Conservation (phyloP, 257 asterid genomes). For the Solanum appendiculatum region DNA sequence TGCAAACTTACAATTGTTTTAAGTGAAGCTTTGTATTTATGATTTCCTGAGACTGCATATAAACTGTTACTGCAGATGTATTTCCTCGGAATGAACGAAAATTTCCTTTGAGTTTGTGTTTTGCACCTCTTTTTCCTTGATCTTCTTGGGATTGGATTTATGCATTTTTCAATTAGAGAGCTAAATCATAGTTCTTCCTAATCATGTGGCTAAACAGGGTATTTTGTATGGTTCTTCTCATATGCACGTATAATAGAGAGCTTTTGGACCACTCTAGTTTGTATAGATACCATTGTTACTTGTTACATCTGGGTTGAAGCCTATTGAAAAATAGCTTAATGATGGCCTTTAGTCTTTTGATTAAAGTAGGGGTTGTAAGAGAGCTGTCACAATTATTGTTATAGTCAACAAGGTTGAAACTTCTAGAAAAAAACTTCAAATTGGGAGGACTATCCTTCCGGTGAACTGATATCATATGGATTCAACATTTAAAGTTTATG, state of each 20-base stretch:
- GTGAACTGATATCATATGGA: neutral
- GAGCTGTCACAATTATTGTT: rapidly evolving
- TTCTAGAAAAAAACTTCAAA: neutral
- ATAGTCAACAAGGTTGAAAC: neutral
- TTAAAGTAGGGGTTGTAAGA: too few relatives aligned
- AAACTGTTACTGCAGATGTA: neutral
- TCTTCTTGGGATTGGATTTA: neutral
- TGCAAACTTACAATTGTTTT: neutral
- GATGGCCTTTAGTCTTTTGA: too few relatives aligned
- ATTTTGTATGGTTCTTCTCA: neutral
- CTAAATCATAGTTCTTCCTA: neutral
- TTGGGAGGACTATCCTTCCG: neutral
- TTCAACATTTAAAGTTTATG: neutral
- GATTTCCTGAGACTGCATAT: neutral
- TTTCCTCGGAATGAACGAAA: neutral
- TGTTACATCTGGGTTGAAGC: too few relatives aligned
- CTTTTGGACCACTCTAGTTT: too few relatives aligned
- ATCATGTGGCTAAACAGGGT: neutral
- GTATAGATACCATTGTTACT: too few relatives aligned
- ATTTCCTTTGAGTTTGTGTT: neutral
- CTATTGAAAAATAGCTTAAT: too few relatives aligned
- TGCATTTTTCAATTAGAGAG: neutral
- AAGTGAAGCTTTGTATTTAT: neutral
- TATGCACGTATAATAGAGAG: too few relatives aligned
- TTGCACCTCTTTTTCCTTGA: neutral